A percentile compares a stretch with the other conserved stretches of the same genome.
These are phyloP conservation scores for Seiridium cupressi DNA, from an alignment of 2,329 filamentous ascomycete genomes.

Conservation along the genomic window DNA sequence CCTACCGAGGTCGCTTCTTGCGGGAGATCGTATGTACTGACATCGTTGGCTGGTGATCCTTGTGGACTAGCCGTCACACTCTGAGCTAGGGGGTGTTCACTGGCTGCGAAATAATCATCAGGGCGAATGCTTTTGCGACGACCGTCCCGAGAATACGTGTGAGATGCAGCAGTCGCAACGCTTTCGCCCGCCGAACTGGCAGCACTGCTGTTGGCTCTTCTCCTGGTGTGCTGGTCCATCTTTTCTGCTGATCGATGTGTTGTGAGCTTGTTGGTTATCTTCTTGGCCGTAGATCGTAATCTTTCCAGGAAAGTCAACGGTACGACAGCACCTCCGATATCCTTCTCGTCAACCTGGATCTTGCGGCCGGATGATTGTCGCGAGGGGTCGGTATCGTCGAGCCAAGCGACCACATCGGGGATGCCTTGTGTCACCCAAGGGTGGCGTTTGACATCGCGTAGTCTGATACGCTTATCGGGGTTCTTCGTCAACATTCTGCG, in stretches of 20 bases:
- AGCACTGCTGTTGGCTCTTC: constrained; percentile 59
- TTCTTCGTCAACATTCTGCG: constrained; percentile 82
- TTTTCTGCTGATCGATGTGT: constrained; percentile 55
- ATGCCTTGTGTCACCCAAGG: constrained; percentile 85
- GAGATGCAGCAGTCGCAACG: constrained; percentile 43
- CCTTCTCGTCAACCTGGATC: constrained; percentile 88
- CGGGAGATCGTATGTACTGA: constrained; percentile 28
- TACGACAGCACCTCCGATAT: constrained; percentile 87
- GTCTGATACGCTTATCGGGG: constrained; percentile 80
- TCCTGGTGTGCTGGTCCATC: constrained; percentile 51
- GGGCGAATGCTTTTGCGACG: constrained; percentile 53
- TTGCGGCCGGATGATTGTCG: constrained; percentile 74
- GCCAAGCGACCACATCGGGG: constrained; percentile 72
- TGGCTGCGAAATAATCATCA: constrained; percentile 54
- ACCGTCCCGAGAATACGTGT: constrained; percentile 51
- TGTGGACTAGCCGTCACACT: constrained; percentile 72
- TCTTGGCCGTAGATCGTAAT: constrained; percentile 75
- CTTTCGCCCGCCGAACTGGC: constrained; percentile 63
- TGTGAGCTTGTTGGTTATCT: constrained; percentile 62
- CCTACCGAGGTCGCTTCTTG: constrained; percentile 37
- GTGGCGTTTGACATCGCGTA: constrained; percentile 91
- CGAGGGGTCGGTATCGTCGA: constrained; percentile 90
- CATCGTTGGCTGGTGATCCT: constrained; percentile 31
- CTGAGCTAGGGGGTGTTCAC: constrained; percentile 72
- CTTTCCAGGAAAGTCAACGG: constrained; percentile 85